Conservation (phyloP, 176 grass and related monocot genomes). For the Coix lacrymajobi region DNA sequence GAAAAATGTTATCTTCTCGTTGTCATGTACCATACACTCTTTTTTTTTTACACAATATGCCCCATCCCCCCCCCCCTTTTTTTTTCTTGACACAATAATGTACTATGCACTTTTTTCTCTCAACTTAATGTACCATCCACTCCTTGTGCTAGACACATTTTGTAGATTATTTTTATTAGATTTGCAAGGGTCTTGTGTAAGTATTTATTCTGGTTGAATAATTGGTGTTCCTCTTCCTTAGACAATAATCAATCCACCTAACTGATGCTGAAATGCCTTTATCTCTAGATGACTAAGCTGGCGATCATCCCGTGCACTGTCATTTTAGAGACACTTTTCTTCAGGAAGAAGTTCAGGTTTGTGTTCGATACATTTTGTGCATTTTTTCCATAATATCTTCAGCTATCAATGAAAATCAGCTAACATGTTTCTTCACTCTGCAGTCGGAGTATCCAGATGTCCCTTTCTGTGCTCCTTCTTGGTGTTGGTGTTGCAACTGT, state of each 20-base stretch:
- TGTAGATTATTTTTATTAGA: neutral
- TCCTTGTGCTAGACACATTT: conserved; percentile 17
- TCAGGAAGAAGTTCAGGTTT: conserved; percentile 97
- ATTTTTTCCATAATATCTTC: neutral
- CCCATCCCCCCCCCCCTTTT: neutral
- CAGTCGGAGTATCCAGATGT: conserved; percentile 86
- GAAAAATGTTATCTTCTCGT: conserved; percentile 4
- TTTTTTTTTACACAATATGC: neutral
- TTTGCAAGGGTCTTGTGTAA: conserved; percentile 21
- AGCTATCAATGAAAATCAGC: conserved; percentile 12
- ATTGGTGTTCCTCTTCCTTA: conserved; percentile 32
- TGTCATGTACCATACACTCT: conserved; percentile 16
- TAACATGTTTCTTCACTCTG: conserved; percentile 33
- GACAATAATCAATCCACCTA: conserved; percentile 45
- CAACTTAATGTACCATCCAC: conserved; percentile 1
- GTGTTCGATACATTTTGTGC: conserved; percentile 19
- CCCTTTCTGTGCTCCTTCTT: conserved; percentile 86
- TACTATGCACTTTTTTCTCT: neutral
- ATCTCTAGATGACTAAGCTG: conserved; percentile 92
- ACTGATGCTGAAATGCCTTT: conserved; percentile 42
- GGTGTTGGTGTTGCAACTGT: conserved; percentile 98
- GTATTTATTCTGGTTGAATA: conserved; percentile 26
- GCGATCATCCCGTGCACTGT: conserved; percentile 99
- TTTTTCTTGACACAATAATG: neutral
- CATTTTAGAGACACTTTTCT: conserved; percentile 97